Base-by-base conservation (phyloP, 768 basidiomycete species). In the Pleurotus citrinopileatus region DNA sequence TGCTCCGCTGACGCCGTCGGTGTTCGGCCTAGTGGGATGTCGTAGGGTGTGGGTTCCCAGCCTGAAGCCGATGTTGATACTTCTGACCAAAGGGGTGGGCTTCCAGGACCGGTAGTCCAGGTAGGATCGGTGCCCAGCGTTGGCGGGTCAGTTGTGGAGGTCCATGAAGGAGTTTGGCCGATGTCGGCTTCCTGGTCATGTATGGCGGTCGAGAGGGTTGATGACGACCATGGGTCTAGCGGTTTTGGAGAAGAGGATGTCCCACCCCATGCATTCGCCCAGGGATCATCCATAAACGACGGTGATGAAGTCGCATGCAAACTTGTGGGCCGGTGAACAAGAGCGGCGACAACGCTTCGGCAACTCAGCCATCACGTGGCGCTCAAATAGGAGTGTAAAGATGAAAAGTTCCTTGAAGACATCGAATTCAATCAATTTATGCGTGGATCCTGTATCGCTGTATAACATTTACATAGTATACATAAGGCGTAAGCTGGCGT, bases 191-290 rank as follows among this genome's bases (percentile, higher is more conserved):
- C 82, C 53, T 74, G 71, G 48, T 72, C 66, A 27, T 69, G 63
- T 26, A 65, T 42, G 27, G 55, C 28, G 19, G 53, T 52, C 20
- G 55, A 45, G 2, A n/a, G 50, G 17, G 54, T 45, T 4, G 53
- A 36, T 17, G 34, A 42, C 37, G 57, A n/a, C 53, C 53, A 55
- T 15, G 57, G n/a, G 22, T 44, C 40, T 46, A 42, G 53, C 27
- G 61, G 56, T 53, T 74, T 73, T 19, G 71, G 59, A 43, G 81
- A 51, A 17, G 48, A 13, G 20, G 48, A 25, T 23, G 20, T 65
- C 57, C 83, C 80, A 53, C 74, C 78, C 86, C 84, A 88, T 53
- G 83, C 79, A 66, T 85, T 86, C 37, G 81, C 80, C 83, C 87
- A 91, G 44, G 87, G 83, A 67, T 91, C 83, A 60, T 89, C 87